phyloP scores from a whole-genome alignment of 495 filamentous ascomycete species.

The Platismatia glauca region DNA sequence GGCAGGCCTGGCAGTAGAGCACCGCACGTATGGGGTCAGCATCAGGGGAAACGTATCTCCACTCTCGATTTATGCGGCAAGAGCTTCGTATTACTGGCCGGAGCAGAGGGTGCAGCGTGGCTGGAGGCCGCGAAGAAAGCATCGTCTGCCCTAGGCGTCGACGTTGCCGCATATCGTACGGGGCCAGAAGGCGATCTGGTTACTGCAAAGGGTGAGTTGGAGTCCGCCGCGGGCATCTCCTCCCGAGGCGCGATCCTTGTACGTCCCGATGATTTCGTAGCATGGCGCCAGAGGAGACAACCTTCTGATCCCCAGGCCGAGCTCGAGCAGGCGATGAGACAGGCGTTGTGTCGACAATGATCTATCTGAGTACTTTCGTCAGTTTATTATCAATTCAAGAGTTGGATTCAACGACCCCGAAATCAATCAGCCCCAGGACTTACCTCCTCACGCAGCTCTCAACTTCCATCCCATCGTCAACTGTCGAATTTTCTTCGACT shows the following conservation, averaged over 20 bases:
- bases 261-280: neutral
- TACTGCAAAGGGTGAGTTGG: neutral
- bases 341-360: neutral
- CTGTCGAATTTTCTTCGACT: too few relatives aligned
- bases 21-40: conserved; percentile 11
- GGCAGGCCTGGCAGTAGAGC: conserved; percentile 9
- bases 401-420: too few relatives aligned
- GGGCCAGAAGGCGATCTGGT: neutral
- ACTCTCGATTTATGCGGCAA: conserved; percentile 8
- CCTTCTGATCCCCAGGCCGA: neutral
- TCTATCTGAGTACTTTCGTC: too few relatives aligned
- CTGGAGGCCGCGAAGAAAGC: conserved; percentile 1
- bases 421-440: too few relatives aligned
- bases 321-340: neutral
- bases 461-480: too few relatives aligned
- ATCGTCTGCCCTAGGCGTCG: neutral
- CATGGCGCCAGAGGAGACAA: neutral
- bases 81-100: conserved; percentile 11
- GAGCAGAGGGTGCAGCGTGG: conserved; percentile 10
- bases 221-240: neutral
- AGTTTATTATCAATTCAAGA: too few relatives aligned
- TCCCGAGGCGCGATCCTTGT: neutral
- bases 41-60: conserved; percentile 9
- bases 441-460: too few relatives aligned
- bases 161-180: neutral